Conservation (phyloP, 2,329 filamentous ascomycete genomes). For the Pochonia chlamydosporia region DNA sequence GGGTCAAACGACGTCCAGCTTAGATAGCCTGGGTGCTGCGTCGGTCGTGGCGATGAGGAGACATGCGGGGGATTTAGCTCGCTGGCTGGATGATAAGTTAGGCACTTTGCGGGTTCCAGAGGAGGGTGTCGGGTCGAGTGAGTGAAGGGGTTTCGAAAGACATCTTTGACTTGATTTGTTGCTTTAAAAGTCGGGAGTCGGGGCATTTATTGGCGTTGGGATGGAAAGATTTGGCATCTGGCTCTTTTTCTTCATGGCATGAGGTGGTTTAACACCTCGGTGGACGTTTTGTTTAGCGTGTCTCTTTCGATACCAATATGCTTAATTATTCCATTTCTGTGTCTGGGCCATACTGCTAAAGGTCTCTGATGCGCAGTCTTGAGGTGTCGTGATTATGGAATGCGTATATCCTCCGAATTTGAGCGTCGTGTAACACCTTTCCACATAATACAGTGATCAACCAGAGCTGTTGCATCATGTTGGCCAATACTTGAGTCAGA, state of each 20-base stretch:
- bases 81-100: slow-evolving; percentile 56
- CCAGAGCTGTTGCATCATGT: no score
- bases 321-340: neutral
- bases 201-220: slow-evolving; percentile 4
- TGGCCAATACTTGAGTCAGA: no score
- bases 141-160: neutral
- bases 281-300: neutral
- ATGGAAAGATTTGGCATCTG: slow-evolving; percentile 11
- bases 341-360: neutral
- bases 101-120: slow-evolving; percentile 47
- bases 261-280: slow-evolving; percentile 4
- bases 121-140: slow-evolving; percentile 35
- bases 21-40: slow-evolving; percentile 32
- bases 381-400: no score
- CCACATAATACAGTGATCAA: no score
- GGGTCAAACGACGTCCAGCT: slow-evolving; percentile 37
- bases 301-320: slow-evolving; percentile 3
- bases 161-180: neutral
- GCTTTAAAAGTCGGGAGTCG: neutral
- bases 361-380: no score
- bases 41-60: slow-evolving; percentile 47
- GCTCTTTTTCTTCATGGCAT: slow-evolving; percentile 12
- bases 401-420: no score
- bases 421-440: no score
- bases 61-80: slow-evolving; percentile 53